Evolutionary conservation across 1,139 yeast genomes (phyloP).

Genomic region (Kodamaea alishanica): DNA sequence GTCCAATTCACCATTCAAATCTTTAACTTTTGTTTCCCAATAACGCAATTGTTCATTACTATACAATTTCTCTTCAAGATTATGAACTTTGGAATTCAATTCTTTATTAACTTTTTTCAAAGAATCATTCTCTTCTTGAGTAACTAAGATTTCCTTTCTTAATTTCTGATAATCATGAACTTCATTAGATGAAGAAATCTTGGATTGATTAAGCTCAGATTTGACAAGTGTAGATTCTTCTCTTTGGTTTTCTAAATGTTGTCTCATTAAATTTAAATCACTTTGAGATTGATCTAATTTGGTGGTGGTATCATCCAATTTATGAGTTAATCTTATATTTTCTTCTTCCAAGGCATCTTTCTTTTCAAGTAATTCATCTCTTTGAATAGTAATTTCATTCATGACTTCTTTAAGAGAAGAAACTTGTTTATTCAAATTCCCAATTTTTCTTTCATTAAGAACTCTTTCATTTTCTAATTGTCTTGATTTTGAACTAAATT

Average conservation of each 20-base stretch:
- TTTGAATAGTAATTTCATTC: constrained; percentile 46
- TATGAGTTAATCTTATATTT: constrained; percentile 40
- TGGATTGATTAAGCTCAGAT: constrained; percentile 36
- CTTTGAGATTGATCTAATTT: constrained; percentile 31
- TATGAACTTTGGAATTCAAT: constrained; percentile 29
- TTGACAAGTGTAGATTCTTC: constrained; percentile 31
- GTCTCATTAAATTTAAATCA: constrained; percentile 31
- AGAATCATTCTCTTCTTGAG: constrained; percentile 43
- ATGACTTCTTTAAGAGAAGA: constrained; percentile 49
- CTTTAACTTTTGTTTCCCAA: constrained; percentile 41
- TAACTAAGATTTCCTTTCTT: constrained; percentile 37
- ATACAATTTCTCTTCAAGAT: constrained; percentile 41
- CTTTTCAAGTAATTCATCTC: constrained; percentile 47
- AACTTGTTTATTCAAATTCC: constrained; percentile 49
- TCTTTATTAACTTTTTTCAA: constrained; percentile 36
- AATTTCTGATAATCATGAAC: constrained; percentile 36
- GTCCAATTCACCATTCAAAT: constrained; percentile 31
- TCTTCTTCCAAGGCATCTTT: constrained; percentile 47
- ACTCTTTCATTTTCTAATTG: constrained; percentile 43
- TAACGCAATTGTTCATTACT: constrained; percentile 44
- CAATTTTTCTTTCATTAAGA: constrained; percentile 44
- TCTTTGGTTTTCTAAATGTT: constrained; percentile 36
- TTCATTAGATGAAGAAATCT: constrained; percentile 29
- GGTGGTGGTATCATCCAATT: constrained; percentile 41
- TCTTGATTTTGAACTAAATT: constrained; percentile 46